phyloP scores from a whole-genome alignment of 768 basidiomycete species.

The Leccinum boreale region DNA sequence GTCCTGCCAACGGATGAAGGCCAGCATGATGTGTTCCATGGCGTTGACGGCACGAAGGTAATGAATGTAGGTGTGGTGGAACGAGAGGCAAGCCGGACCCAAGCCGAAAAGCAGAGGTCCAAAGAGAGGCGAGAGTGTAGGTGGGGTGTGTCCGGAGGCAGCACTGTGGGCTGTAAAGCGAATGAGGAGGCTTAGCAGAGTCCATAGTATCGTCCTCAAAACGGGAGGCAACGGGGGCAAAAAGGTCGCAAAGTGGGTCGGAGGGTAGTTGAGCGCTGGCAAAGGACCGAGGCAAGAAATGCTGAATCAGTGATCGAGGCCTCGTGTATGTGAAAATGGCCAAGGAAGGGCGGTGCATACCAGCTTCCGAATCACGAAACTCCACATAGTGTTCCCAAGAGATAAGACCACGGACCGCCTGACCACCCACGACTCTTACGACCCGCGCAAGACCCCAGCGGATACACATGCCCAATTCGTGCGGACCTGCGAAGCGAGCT shows the following conservation, averaged over 20 bases:
- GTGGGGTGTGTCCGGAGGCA: constrained; percentile 86
- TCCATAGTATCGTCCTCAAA: constrained; percentile 58
- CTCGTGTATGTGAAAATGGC: constrained; percentile 25
- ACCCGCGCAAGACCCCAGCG: constrained; percentile 90
- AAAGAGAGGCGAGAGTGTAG: constrained; percentile 85
- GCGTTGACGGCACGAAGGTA: constrained; percentile 85
- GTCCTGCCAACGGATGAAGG: constrained; percentile 84
- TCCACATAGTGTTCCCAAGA: constrained; percentile 81
- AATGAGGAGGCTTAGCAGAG: constrained; percentile 76
- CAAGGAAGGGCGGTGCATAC: constrained; percentile 43
- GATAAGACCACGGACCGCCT: constrained; percentile 79
- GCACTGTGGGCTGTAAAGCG: constrained; percentile 82
- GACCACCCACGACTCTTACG: constrained; percentile 63
- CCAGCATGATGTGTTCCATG: constrained; percentile 89
- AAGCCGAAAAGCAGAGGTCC: constrained; percentile 89
- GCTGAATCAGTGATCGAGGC: constrained; percentile 19
- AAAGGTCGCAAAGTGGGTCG: constrained; percentile 70
- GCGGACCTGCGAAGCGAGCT: constrained; percentile 76
- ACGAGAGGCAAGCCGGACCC: constrained; percentile 46
- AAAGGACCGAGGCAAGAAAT: constrained; percentile 11
- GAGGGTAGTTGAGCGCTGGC: constrained; percentile 60
- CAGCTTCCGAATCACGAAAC: constrained; percentile 80
- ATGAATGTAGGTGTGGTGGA: constrained; percentile 56
- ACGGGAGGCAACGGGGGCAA: constrained; percentile 50
- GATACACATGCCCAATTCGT: constrained; percentile 88